phyloP scores from a whole-genome alignment of 2,329 filamentous ascomycete genomes.

The Phialophora verrucosa region DNA sequence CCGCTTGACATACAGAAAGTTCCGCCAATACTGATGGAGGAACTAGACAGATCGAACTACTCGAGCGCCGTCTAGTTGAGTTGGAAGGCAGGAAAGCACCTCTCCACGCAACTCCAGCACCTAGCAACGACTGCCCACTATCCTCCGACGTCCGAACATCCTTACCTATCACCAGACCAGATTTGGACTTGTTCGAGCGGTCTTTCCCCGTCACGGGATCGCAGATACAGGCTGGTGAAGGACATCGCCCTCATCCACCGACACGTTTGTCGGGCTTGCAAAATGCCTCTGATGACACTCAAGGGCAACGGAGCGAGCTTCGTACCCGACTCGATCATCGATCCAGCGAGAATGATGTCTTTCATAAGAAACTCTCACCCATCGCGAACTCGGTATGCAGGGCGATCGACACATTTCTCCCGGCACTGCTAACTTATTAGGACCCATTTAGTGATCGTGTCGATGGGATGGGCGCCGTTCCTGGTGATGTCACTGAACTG shows the following conservation, averaged over 20 bases:
- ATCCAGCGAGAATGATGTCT: neutral
- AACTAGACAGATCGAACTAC: slow-evolving; percentile 13
- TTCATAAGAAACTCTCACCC: neutral
- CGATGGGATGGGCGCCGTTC: slow-evolving; percentile 18
- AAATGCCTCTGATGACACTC: neutral
- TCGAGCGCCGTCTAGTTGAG: slow-evolving; percentile 8
- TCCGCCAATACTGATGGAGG: neutral
- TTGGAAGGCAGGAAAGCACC: neutral
- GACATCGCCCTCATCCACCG: neutral
- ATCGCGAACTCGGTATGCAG: neutral
- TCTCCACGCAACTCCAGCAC: neutral
- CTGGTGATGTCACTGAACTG: neutral
- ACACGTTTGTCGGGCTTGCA: neutral
- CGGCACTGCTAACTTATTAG: neutral
- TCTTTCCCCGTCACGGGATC: neutral
- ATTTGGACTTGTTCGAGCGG: neutral
- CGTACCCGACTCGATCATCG: neutral
- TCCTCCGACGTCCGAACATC: neutral
- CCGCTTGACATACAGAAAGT: neutral
- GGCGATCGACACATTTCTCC: neutral
- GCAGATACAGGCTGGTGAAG: neutral
- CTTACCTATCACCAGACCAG: neutral
- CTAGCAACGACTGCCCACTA: neutral
- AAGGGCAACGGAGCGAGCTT: neutral
- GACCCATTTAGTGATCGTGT: neutral